Evolutionary conservation across 148 eudicot genomes (phyloP).

Genomic region (Nepenthes mirabilis): DNA sequence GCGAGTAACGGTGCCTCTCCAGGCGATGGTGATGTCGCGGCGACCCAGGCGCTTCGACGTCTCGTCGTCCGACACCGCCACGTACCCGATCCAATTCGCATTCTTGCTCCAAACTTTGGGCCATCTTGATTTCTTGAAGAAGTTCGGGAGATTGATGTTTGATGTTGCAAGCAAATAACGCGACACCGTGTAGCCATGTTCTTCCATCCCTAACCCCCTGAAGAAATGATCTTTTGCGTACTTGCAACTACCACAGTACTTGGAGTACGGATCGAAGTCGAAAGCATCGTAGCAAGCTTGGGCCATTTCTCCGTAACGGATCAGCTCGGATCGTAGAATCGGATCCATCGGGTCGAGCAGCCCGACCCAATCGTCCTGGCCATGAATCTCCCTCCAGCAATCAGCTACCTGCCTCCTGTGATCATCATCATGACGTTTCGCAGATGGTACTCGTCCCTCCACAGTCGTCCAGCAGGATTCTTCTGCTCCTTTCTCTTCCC

Average conservation of each 20-base stretch:
- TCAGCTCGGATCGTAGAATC: conserved; percentile 31
- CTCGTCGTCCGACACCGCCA: conserved; percentile 63
- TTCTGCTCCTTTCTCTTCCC: background rate
- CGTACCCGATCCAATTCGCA: conserved; percentile 74
- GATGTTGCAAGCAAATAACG: conserved; percentile 54
- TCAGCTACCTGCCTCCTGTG: conserved; percentile 12
- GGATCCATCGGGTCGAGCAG: conserved; percentile 56
- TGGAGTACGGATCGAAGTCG: conserved; percentile 53
- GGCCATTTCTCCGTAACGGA: conserved; percentile 72
- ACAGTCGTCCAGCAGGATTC: background rate
- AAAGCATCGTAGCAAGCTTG: conserved; percentile 73
- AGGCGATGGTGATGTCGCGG: conserved; percentile 47
- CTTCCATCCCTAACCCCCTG: conserved; percentile 19
- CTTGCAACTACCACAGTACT: conserved; percentile 52
- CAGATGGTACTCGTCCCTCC: background rate
- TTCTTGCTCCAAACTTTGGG: conserved; percentile 55
- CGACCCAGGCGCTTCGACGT: conserved; percentile 37
- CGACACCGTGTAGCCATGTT: conserved; percentile 39
- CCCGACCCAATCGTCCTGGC: conserved; percentile 56
- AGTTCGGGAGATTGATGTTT: conserved; percentile 38
- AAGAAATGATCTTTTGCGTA: conserved; percentile 26
- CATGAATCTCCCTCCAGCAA: conserved; percentile 53
- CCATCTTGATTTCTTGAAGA: conserved; percentile 47
- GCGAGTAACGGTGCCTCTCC: conserved; percentile 70
- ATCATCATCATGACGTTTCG: background rate